phyloP scores from a whole-genome alignment of 1,284 basidiomycete species.

The Agroathelia rolfsii region DNA sequence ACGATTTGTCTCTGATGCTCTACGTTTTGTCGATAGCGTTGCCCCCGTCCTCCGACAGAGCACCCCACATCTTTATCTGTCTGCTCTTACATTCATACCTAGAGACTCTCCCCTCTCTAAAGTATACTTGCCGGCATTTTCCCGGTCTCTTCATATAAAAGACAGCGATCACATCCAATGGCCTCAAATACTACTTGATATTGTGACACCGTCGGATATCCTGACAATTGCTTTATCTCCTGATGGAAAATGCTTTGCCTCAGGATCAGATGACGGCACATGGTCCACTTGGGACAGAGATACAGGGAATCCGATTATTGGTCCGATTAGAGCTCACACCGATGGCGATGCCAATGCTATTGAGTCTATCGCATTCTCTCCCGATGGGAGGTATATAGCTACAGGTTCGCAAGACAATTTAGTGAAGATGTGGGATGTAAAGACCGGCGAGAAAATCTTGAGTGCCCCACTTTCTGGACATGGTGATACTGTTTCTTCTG shows the following conservation, averaged over 20 bases:
- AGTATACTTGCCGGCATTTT: too few relatives aligned
- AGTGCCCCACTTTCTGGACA: constrained; percentile 9
- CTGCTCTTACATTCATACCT: constrained; percentile 11
- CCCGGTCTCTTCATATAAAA: neutral
- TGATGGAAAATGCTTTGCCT: constrained; percentile 10
- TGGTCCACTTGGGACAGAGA: constrained; percentile 11
- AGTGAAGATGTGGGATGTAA: constrained; percentile 2
- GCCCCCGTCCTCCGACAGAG: constrained; percentile 10
- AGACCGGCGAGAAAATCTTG: constrained; percentile 1
- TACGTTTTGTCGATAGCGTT: constrained; percentile 10
- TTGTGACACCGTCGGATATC: too few relatives aligned
- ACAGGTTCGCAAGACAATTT: constrained; percentile 12
- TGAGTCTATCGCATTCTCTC: constrained; percentile 10
- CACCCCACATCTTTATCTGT: constrained; percentile 14
- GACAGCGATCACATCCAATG: too few relatives aligned
- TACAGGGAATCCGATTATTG: constrained; percentile 5
- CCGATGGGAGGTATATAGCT: constrained; percentile 11
- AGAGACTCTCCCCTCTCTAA: too few relatives aligned
- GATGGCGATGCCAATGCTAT: constrained; percentile 4
- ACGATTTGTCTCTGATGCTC: constrained; percentile 10
- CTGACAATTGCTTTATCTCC: too few relatives aligned
- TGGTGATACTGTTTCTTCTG: constrained; percentile 1
- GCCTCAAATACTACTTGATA: too few relatives aligned
- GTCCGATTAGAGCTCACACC: constrained; percentile 5
- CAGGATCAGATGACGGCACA: constrained; percentile 10